phyloP scores from a whole-genome alignment of 495 filamentous ascomycete species.

The Hypoxylon lenormandii region DNA sequence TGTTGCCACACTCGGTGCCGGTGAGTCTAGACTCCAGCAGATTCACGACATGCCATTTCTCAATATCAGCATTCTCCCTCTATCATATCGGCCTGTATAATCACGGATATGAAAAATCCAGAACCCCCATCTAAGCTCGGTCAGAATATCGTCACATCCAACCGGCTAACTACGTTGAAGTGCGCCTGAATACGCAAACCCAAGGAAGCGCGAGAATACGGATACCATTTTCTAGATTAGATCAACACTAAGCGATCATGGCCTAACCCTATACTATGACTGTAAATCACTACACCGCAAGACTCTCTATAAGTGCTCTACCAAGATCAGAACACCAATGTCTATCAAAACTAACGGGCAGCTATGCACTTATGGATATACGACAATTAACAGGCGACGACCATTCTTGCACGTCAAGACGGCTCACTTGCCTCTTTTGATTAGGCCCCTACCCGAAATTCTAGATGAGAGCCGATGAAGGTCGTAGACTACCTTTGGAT shows the following conservation, averaged over 20 bases:
- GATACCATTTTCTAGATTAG: conserved; percentile 6
- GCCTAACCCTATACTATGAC: conserved; percentile 18
- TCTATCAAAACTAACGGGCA: not conserved
- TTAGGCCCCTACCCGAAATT: not conserved
- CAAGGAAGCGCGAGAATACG: not conserved
- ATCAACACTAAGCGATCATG: conserved; percentile 8
- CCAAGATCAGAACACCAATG: not conserved
- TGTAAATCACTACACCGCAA: conserved; percentile 2
- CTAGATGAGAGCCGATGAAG: conserved; percentile 8
- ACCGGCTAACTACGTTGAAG: not conserved
- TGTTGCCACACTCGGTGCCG: conserved; percentile 8
- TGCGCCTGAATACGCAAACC: not conserved
- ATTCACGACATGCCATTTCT: conserved; percentile 2
- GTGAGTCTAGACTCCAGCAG: conserved; percentile 20
- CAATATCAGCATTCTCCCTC: not conserved
- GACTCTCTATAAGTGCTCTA: conserved; percentile 4
- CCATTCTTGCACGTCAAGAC: conserved; percentile 3
- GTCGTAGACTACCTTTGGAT: not conserved
- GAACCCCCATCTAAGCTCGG: not conserved
- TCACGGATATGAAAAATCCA: not conserved
- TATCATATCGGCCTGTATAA: not conserved
- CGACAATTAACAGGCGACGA: not conserved
- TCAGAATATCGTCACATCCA: conserved; percentile 5
- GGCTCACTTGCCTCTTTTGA: not conserved
- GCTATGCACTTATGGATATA: not conserved